Conservation (phyloP, 1,284 basidiomycete species). For the Papiliotrema fonsecae region DNA sequence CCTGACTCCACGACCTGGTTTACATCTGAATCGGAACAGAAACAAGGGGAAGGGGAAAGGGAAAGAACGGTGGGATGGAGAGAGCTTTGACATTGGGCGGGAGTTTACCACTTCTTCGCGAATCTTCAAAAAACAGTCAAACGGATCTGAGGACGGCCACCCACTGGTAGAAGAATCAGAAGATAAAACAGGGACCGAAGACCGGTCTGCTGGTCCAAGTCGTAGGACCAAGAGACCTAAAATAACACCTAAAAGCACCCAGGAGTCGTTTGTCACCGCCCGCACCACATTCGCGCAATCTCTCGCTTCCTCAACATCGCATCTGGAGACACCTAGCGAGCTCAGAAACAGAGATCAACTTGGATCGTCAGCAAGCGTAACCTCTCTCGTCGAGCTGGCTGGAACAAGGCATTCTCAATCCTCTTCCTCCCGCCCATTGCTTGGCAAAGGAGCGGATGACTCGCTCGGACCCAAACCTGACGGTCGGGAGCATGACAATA, state of each 20-base stretch:
- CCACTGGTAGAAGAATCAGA: neutral
- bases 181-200: neutral
- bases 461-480: too few relatives aligned
- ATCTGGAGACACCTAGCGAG: neutral
- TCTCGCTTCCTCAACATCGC: neutral
- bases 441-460: neutral
- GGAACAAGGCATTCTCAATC: slow-evolving; percentile 1
- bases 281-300: slow-evolving; percentile 17
- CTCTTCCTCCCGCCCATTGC: neutral
- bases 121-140: neutral
- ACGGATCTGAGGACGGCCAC: neutral
- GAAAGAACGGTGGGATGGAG: slow-evolving; percentile 22
- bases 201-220: neutral
- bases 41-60: slow-evolving; percentile 12
- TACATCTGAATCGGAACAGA: slow-evolving; percentile 7
- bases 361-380: neutral
- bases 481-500: neutral
- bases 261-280: slow-evolving; percentile 39
- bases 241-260: slow-evolving; percentile 16
- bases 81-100: slow-evolving; percentile 42
- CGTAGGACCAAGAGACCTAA: slow-evolving; percentile 3
- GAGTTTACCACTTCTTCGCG: slow-evolving; percentile 23
- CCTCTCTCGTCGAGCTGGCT: neutral
- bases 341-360: neutral
- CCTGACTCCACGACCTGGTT: neutral